Evolutionary conservation across 768 basidiomycete species (phyloP), one percentile per base, ranked within the genome.

Genomic region (Exidia glandulosa): DNA sequence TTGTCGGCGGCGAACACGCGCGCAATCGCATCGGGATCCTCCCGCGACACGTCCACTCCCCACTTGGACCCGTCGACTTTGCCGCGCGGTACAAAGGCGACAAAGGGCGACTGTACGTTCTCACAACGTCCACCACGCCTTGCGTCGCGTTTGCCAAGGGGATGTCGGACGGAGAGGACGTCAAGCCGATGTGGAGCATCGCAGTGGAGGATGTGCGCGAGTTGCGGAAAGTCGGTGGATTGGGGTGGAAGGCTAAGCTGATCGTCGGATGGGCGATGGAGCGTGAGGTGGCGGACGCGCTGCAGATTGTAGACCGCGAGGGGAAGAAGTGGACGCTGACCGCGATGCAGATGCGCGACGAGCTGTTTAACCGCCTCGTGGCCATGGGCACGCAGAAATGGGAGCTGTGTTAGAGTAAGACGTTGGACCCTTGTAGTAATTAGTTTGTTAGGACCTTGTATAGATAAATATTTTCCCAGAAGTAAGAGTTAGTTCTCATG

Each of bases 201-300:
- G 65, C 67, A 34, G 55, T 75, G 3, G 57, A 61, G 37, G 71
- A 72, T 52, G 65, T 73, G 14, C 61, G 58, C 10, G 66, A 67
- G 59, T 54, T 73, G 56, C 59, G 66, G 61, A 73, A 70, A 67
- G 57, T 74, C 50, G 74, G 74, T 34, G 73, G 74, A 34, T 69
- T 73, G 47, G 74, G 73, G 41, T 74, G 72, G 71, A 74, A 74
- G 69, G 71, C 68, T n/a, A 70, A 69, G 67, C 61, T 74, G 37
- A 63, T 75, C 31, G 69, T 74, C 27, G 73, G 73, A 27, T 74
- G 69, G 67, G 69, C 68, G 41, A 54, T 25, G 50, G 50, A 54
- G 4, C 25, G 25, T 29, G 7, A 67, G 60, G 64, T 71, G 0
- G 41, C 68, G 59, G 72, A 72, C 57, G 72, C 69, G 56, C 60